phyloP scores from a whole-genome alignment of 139 green algal genomes.

The Tetraselmis chui region DNA sequence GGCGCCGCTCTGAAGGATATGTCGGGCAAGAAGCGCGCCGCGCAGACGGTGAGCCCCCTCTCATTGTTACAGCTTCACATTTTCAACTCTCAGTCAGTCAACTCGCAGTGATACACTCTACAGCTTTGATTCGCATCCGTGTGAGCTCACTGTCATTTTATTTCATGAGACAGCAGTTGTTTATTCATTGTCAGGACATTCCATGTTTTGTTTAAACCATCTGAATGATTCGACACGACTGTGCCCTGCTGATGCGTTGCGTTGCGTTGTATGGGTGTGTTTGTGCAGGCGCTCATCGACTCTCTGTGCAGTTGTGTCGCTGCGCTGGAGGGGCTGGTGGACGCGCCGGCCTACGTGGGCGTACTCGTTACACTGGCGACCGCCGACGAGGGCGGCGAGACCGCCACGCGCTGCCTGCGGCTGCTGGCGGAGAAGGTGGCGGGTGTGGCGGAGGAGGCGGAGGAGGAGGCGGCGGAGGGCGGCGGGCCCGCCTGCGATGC shows the following conservation, averaged over 20 bases:
- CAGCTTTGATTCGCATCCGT: no score
- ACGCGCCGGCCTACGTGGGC: not conserved
- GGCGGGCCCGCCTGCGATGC: conserved; percentile 24
- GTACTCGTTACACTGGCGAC: not conserved
- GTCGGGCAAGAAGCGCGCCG: not conserved
- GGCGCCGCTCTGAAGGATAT: not conserved
- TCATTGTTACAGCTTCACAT: no score
- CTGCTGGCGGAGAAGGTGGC: not conserved
- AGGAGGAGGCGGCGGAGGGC: not conserved
- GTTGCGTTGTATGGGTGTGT: not conserved
- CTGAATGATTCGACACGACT: no score
- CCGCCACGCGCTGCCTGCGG: not conserved
- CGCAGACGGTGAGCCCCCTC: not conserved
- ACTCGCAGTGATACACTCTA: no score
- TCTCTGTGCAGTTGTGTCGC: not conserved
- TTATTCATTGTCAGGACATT: no score
- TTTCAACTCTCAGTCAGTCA: no score
- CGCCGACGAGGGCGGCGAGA: not conserved
- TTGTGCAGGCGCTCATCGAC: not conserved
- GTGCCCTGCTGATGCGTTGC: not conserved
- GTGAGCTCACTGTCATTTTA: no score
- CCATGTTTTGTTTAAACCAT: no score
- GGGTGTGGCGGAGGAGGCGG: not conserved
- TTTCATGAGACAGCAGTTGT: no score
- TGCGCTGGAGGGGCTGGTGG: not conserved